Evolutionary conservation across 2,329 filamentous ascomycete species (phyloP), one percentile per base, ranked within the genome.

Genomic region (Periconia sp.): DNA sequence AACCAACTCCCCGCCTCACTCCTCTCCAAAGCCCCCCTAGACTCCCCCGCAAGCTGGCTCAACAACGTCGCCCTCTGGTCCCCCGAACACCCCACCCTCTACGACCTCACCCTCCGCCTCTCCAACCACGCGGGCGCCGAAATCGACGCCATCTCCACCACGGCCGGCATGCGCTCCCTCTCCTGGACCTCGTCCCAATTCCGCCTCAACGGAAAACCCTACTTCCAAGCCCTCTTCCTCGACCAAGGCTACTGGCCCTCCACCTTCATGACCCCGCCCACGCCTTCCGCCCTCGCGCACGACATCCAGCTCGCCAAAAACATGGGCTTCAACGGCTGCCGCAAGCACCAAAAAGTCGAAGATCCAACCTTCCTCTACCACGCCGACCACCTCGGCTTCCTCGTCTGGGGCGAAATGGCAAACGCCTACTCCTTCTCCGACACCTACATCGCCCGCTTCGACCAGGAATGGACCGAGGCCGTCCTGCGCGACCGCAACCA

Each of bases 281-380:
- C 76, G 0, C 68, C 74, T 0, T 70, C 77, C 8, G 76, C 74
- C 3, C 66, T 84, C 15, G 79, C 77, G 56, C 50, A 59, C 0
- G 84, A 86, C 60, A 85, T 86, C 54, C 75, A 81, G 54, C 74
- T 85, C 2, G 72, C 77, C 17, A 85, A 85, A 72, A 75, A 74
- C 17, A 84, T 86, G 81, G 84, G 84, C 9, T 84, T 86, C 74
- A 86, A 86, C 63, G 84, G 83, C 1, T 86, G 84, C 65, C 78
- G 84, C 52, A 86, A 86, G 71, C 84, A 87, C 66, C 83, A 86
- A 64, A 86, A 86, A 63, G 82, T 86, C 41, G 84, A 86, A 68
- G 82, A 85, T 46, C 83, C 84, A 0, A 54, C 79, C 0, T 86
- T 86, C 68, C 75, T 83, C 59, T 84, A 86, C 75, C 85, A 80